Conservation (phyloP, 2,329 filamentous ascomycete species). For the Colletotrichum caudatum region DNA sequence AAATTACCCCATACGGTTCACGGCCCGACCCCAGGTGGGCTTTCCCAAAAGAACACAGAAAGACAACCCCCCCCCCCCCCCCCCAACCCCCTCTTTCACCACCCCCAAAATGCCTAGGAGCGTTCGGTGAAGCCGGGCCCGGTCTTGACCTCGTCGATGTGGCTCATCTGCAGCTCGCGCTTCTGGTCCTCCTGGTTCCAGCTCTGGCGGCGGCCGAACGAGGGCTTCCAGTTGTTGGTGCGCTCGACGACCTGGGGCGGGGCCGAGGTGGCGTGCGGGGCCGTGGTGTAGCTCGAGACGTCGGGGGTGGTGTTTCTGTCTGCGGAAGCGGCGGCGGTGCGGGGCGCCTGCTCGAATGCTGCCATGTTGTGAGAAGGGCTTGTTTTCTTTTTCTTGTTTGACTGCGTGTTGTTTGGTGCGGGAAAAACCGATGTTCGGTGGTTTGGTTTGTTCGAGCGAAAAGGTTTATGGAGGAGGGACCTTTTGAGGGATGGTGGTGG, state of each 20-base stretch:
- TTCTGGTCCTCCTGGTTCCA: constrained; percentile 67
- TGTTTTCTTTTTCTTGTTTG: background rate
- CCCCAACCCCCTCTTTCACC: background rate
- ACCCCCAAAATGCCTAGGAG: background rate
- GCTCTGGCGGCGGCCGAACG: constrained; percentile 60
- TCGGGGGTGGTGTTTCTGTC: background rate
- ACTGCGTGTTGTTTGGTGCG: background rate
- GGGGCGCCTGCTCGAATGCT: background rate
- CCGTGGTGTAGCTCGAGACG: constrained; percentile 2
- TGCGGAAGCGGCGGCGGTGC: constrained; percentile 1
- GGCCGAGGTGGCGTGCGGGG: background rate
- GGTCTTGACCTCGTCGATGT: constrained; percentile 51
- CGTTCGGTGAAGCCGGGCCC: constrained; percentile 60
- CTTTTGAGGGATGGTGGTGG: background rate
- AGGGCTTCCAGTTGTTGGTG: constrained; percentile 60
- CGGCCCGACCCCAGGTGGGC: background rate
- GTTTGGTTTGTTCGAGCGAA: background rate
- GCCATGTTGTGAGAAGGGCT: background rate
- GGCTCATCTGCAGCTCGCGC: constrained; percentile 62
- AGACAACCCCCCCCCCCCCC: background rate
- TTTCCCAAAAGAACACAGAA: background rate
- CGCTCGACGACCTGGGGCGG: constrained; percentile 49
- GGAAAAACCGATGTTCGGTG: too few relatives aligned
- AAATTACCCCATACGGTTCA: background rate
- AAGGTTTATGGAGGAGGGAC: background rate